Conservation (phyloP, 352 stramenopile species). For the Pythium brassicae region DNA sequence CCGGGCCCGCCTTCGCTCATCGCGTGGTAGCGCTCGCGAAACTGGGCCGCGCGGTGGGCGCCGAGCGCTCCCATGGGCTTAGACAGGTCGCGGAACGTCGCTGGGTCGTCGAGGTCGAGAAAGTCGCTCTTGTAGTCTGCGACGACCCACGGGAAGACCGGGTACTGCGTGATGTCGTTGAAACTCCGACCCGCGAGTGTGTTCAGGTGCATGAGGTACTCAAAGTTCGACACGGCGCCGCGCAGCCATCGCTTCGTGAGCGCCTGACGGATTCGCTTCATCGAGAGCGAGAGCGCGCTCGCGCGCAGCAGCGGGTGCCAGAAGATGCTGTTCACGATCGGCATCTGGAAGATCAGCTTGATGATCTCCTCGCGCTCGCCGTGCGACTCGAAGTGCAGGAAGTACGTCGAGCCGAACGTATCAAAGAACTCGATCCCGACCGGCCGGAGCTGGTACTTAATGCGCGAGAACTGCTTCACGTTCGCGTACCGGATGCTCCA, state of each 20-base stretch:
- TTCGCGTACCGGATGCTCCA: slow-evolving; percentile 64
- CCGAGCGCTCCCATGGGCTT: slow-evolving; percentile 94
- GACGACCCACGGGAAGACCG: slow-evolving; percentile 95
- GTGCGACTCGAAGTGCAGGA: slow-evolving; percentile 59
- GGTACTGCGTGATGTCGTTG: slow-evolving; percentile 99
- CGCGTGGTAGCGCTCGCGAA: slow-evolving; percentile 79
- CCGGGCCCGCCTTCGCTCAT: slow-evolving; percentile 43
- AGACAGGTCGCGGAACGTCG: slow-evolving; percentile 90
- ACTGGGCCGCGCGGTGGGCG: slow-evolving; percentile 72
- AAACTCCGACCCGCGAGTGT: slow-evolving; percentile 93
- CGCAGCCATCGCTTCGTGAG: slow-evolving; percentile 72
- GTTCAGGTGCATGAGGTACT: slow-evolving; percentile 97
- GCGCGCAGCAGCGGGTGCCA: slow-evolving; percentile 69
- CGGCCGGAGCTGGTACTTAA: slow-evolving; percentile 75
- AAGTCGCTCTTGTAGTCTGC: slow-evolving; percentile 84
- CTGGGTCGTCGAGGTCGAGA: slow-evolving; percentile 76
- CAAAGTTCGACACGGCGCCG: slow-evolving; percentile 85
- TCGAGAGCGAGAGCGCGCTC: slow-evolving; percentile 50
- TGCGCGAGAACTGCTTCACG: slow-evolving; percentile 73
- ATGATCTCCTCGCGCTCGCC: slow-evolving; percentile 59
- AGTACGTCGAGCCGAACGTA: slow-evolving; percentile 60
- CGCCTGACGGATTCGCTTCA: slow-evolving; percentile 63
- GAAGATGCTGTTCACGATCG: slow-evolving; percentile 77
- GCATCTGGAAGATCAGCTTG: slow-evolving; percentile 74
- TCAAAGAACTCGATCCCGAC: slow-evolving; percentile 79